Percentiles rank a stretch among this genome's conserved stretches.
These are phyloP conservation scores for Globisporangium radiosum DNA, from an alignment of 352 stramenopile genomes.

Conservation along the genomic window DNA sequence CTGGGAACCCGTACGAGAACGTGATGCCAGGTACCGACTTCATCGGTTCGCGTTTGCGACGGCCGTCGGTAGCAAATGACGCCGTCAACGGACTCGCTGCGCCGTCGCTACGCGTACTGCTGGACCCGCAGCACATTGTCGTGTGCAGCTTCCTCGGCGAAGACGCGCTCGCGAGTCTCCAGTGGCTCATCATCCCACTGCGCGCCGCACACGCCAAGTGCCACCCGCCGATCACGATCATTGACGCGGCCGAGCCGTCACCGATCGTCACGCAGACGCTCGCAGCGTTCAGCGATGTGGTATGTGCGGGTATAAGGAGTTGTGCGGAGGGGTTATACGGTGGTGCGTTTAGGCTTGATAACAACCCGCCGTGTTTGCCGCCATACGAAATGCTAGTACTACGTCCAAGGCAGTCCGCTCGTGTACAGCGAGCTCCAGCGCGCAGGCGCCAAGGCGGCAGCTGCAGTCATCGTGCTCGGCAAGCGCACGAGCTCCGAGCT, in stretches of 20 bases:
- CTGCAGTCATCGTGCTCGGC: slow-evolving; percentile 73
- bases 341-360: too few relatives aligned
- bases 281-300: slow-evolving; percentile 54
- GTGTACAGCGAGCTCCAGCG: slow-evolving; percentile 76
- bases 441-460: slow-evolving; percentile 69
- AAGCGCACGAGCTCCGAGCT: slow-evolving; percentile 45
- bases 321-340: too few relatives aligned
- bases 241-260: slow-evolving; percentile 61
- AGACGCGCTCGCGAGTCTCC: slow-evolving; percentile 61
- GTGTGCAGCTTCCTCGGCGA: slow-evolving; percentile 82
- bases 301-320: slow-evolving; percentile 19
- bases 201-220: slow-evolving; percentile 35
- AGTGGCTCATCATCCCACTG: slow-evolving; percentile 73
- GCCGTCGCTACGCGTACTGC: slow-evolving; percentile 48
- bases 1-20: slow-evolving; percentile 41
- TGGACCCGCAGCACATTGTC: slow-evolving; percentile 66
- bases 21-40: slow-evolving; percentile 20
- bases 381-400: slow-evolving; percentile 38
- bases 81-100: slow-evolving; percentile 26
- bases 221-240: slow-evolving; percentile 73
- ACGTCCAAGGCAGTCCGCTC: slow-evolving; percentile 68
- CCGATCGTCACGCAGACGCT: slow-evolving; percentile 40
- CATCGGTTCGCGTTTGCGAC: slow-evolving; percentile 10
- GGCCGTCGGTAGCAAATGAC: slow-evolving; percentile 21
- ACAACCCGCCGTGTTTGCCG: background rate